Conservation (phyloP, 2,329 filamentous ascomycete genomes). For the Paecilomyces formosus region DNA sequence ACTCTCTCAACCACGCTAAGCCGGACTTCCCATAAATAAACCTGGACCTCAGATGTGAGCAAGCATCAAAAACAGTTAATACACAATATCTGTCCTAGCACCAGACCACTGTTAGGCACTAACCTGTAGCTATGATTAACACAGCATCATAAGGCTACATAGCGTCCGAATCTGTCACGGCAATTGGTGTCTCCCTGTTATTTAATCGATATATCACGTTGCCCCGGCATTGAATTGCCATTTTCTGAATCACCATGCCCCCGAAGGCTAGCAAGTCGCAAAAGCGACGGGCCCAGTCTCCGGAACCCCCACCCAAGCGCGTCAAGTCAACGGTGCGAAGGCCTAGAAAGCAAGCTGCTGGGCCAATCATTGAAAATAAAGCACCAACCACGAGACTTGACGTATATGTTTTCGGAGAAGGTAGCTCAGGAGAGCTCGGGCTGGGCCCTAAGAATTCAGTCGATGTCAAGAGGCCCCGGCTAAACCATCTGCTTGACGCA, state of each 20-base stretch:
- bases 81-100: neutral
- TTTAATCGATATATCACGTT: neutral
- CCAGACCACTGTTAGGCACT: neutral
- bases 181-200: neutral
- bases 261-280: neutral
- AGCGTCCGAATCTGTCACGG: no score
- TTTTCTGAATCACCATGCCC: neutral
- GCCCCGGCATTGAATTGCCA: neutral
- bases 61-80: neutral
- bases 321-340: neutral
- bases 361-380: conserved; percentile 47
- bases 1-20: neutral
- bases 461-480: conserved; percentile 7
- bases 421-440: conserved; percentile 64
- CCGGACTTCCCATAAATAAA: neutral
- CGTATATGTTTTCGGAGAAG: conserved; percentile 68
- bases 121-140: neutral
- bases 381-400: conserved; percentile 48
- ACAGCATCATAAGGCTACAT: neutral
- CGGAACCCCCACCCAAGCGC: neutral
- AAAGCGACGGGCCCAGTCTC: neutral
- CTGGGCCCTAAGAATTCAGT: conserved; percentile 43
- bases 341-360: neutral
- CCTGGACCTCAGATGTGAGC: neutral
- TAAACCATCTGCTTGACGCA: conserved; percentile 55